These are phyloP conservation scores for Aquilaria agallochum DNA, from an alignment of 441 rosid species.

Conservation along the genomic window DNA sequence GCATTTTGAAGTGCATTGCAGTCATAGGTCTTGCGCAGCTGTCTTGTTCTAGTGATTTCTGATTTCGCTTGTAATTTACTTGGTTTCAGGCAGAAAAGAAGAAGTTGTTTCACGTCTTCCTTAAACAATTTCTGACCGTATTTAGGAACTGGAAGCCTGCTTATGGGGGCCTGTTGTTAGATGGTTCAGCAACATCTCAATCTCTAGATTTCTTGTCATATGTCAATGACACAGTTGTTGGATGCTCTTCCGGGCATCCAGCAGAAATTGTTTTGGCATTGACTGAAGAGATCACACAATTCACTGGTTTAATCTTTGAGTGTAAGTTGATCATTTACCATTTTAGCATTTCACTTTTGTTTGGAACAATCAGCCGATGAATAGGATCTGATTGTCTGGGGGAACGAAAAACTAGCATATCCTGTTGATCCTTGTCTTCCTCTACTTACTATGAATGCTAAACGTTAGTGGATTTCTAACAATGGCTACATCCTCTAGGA, in stretches of 20 bases:
- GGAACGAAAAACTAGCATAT: background rate
- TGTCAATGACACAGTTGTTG: slow-evolving; percentile 35
- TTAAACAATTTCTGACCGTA: slow-evolving; percentile 53
- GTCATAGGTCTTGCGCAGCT: too few species aligned
- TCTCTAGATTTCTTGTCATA: slow-evolving; percentile 27
- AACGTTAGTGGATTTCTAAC: too few species aligned
- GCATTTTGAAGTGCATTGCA: too few species aligned
- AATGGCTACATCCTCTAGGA: too few species aligned
- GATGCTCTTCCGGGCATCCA: slow-evolving; percentile 70
- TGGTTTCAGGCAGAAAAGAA: slow-evolving; percentile 56
- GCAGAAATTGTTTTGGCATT: slow-evolving; percentile 47
- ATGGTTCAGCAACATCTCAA: slow-evolving; percentile 29
- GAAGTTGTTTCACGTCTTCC: slow-evolving; percentile 52
- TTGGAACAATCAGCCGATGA: slow-evolving; percentile 14
- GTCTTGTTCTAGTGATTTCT: background rate
- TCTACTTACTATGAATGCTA: too few species aligned
- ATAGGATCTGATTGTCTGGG: background rate
- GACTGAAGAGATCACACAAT: slow-evolving; percentile 45
- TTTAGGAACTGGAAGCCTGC: slow-evolving; percentile 69
- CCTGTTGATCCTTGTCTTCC: background rate
- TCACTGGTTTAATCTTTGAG: slow-evolving; percentile 42
- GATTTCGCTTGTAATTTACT: slow-evolving; percentile 8
- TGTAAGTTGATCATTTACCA: slow-evolving; percentile 40
- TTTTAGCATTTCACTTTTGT: slow-evolving; percentile 8
- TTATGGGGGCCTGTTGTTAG: slow-evolving; percentile 37